These are phyloP conservation scores for Combretum micranthum DNA, from an alignment of 345 rosid genomes.

Conservation along the genomic window DNA sequence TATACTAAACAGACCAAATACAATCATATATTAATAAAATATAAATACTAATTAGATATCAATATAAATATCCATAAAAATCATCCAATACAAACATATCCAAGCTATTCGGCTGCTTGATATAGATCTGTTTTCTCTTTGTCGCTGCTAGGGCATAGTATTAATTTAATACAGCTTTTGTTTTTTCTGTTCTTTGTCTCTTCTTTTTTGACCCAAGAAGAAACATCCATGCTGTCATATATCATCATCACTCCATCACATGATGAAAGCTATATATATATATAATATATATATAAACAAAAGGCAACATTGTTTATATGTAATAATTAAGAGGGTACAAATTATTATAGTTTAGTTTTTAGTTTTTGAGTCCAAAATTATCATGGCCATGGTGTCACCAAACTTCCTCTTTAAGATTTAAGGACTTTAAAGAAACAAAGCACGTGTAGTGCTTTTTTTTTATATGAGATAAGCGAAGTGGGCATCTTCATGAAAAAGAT, in stretches of 20 bases:
- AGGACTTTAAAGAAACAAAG: conserved; percentile 11
- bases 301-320: conserved; percentile 1
- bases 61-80: no score
- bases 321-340: no score
- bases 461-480: conserved; percentile 4
- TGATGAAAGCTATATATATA: no score
- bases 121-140: no score
- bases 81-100: no score
- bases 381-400: conserved; percentile 3
- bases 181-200: neutral
- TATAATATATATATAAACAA: neutral
- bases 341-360: no score
- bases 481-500: conserved; percentile 23
- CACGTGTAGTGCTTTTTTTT: conserved; percentile 10
- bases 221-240: neutral
- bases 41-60: no score
- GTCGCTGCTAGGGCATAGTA: no score
- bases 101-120: no score
- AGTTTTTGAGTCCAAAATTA: conserved; percentile 4
- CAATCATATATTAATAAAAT: no score
- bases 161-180: no score
- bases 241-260: neutral
- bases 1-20: no score
- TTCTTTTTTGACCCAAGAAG: conserved; percentile 1
- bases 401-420: conserved; percentile 27